A percentile compares a stretch with the other conserved stretches of the same genome.
Conservation (phyloP, 202 grass and related monocot genomes). For the Musa balbisiana region DNA sequence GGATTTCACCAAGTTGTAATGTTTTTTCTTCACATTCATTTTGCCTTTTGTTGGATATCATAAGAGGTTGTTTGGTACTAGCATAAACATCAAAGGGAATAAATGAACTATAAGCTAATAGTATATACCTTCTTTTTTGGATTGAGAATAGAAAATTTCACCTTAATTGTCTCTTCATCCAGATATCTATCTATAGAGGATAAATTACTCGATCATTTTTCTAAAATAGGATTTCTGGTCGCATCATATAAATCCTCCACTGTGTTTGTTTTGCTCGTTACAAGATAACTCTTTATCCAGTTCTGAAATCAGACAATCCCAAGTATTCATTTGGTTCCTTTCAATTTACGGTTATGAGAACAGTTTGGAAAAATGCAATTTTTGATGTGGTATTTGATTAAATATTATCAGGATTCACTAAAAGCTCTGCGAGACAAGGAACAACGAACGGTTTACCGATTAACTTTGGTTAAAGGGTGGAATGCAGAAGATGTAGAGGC, state of each 20-base stretch:
- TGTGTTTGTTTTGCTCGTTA: not conserved
- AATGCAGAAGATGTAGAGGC: constrained; percentile 87
- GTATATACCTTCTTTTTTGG: too few relatives aligned
- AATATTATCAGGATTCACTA: constrained; percentile 53
- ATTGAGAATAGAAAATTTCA: too few relatives aligned
- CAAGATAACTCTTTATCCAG: not conserved
- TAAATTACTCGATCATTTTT: not conserved
- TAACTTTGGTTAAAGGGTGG: constrained; percentile 98
- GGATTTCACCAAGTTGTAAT: not conserved
- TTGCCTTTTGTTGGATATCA: not conserved
- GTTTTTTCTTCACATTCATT: not conserved
- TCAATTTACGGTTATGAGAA: not conserved
- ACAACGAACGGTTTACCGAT: constrained; percentile 82
- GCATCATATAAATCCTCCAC: too few relatives aligned
- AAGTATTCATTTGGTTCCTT: not conserved
- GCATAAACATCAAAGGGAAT: not conserved
- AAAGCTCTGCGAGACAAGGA: constrained; percentile 73
- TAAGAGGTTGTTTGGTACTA: not conserved
- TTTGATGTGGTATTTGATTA: not conserved
- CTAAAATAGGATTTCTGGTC: not conserved
- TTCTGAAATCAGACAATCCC: not conserved
- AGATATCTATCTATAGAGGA: too few relatives aligned
- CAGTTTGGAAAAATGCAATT: not conserved
- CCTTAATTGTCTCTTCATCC: too few relatives aligned
- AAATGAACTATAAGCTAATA: too few relatives aligned